Base-by-base conservation (phyloP, 208 protist species). In the Wallacemonas rigidus region DNA sequence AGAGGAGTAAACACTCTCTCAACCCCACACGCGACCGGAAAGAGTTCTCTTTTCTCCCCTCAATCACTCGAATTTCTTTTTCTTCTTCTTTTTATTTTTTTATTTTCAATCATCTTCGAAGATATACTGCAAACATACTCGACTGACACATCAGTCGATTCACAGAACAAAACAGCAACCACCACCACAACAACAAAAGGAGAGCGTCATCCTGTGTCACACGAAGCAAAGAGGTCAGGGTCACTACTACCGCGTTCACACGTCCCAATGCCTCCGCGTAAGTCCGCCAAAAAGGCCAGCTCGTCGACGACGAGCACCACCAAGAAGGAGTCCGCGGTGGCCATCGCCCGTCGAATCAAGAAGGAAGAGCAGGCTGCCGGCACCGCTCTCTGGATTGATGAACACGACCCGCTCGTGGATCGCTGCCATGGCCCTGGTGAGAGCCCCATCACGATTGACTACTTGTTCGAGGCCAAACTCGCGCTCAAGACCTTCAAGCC, bases 331-430 rank as follows among this genome's bases (percentile, higher is more conserved):
- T 62, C 68, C 17, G 2, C 69, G 12, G 74, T 74, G 51, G 72
- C 69, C n/a, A 72, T 76, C 12, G 62, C 78, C 39, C 75, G 74
- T 26, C 62, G 56, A 3, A 36, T 76, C 26, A 80, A 87, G 77
- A 74, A 71, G 45, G 80, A 81, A 67, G 72, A 45, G 5, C 71
- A 82, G 5, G 14, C 45, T 50, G 74, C 70, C n/a, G 76, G 61
- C 50, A 63, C 91, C 36, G 57, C 61, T 15, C 15, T 77, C 44
- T 92, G 83, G 82, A 80, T 95, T 54, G 83, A 89, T 35, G 67
- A 58, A 2, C 77, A 93, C 70, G 90, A 95, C 67, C 68, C 83
- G 6, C 71, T 93, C 38, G 76, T 91, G 36, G 87, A 92, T 65
- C 76, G 74, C 38, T 77, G 60, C 76, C 41, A 45, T 36, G 73